Percentiles rank a stretch among this genome's conserved stretches.
phyloP scores from a whole-genome alignment of 2,329 filamentous ascomycete genomes.

The Penicillium concentricum region DNA sequence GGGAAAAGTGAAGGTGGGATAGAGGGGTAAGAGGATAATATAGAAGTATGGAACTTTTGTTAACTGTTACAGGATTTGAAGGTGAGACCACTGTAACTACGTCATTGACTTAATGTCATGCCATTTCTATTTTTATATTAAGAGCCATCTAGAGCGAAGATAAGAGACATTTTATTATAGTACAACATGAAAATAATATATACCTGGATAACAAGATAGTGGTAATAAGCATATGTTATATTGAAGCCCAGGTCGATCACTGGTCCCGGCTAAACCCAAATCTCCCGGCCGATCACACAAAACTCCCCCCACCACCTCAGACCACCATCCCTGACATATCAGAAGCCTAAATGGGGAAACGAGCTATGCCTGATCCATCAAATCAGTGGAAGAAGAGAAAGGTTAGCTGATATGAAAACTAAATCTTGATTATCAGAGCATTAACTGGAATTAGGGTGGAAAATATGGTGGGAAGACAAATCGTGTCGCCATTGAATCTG shows the following conservation, averaged over 20 bases:
- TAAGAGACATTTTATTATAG: background rate
- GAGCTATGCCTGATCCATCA: slow-evolving; percentile 30
- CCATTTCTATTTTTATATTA: slow-evolving; percentile 1
- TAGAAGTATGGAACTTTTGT: slow-evolving; percentile 1
- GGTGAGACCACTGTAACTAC: slow-evolving; percentile 13
- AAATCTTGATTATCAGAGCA: background rate
- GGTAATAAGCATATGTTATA: background rate
- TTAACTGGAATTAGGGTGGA: slow-evolving; percentile 23
- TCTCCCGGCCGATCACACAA: slow-evolving; percentile 19
- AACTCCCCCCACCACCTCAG: slow-evolving; percentile 10
- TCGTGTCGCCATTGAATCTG: slow-evolving; percentile 38
- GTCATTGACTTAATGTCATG: slow-evolving; percentile 30
- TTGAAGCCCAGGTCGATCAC: slow-evolving; percentile 13
- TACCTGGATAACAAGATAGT: too few species aligned
- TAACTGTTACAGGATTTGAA: background rate
- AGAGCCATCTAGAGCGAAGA: background rate
- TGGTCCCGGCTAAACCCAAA: slow-evolving; percentile 18
- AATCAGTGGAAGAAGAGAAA: slow-evolving; percentile 35
- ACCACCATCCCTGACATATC: slow-evolving; percentile 4
- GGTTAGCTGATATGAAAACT: slow-evolving; percentile 22
- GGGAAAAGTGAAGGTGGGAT: background rate
- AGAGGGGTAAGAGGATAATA: background rate
- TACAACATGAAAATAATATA: too few species aligned
- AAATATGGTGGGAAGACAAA: slow-evolving; percentile 32
- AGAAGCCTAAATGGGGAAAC: slow-evolving; percentile 23